phyloP scores from a whole-genome alignment of 2,329 filamentous ascomycete species.

The Ilyonectria mors-panacis region DNA sequence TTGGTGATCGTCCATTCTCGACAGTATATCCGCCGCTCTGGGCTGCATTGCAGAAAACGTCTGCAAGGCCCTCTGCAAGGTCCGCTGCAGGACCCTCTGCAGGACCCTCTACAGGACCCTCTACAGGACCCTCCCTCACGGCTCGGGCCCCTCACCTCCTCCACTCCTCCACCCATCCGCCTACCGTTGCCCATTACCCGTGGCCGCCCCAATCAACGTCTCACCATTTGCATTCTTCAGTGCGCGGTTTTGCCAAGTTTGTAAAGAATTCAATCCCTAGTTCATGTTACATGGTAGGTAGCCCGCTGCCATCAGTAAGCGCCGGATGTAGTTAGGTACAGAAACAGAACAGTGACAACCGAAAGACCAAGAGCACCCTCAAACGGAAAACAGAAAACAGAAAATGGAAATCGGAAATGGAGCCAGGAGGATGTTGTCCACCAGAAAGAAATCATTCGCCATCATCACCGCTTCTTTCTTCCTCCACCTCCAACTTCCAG shows the following conservation, averaged over 20 bases:
- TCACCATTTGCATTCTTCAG: conserved; percentile 16
- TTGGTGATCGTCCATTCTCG: conserved; percentile 4
- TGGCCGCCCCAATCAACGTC: conserved; percentile 27
- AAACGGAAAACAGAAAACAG: background rate
- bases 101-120: background rate
- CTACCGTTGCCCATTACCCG: background rate
- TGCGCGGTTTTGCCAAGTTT: conserved; percentile 14
- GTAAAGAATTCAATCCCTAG: conserved; percentile 19
- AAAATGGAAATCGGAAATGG: background rate
- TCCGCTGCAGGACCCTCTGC: background rate
- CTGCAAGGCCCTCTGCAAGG: background rate
- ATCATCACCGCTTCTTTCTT: conserved; percentile 6
- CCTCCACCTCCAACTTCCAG: background rate
- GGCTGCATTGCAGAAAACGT: background rate
- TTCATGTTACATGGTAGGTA: conserved; percentile 23
- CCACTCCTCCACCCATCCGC: conserved; percentile 5
- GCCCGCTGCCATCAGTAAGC: conserved; percentile 3
- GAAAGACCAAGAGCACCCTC: background rate
- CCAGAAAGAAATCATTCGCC: conserved; percentile 2
- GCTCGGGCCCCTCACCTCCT: background rate
- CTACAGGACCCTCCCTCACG: background rate
- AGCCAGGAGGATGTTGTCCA: background rate
- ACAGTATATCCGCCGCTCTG: conserved; percentile 4
- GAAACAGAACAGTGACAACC: background rate
- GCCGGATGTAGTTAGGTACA: background rate